Evolutionary conservation across 495 filamentous ascomycete species (phyloP), one percentile per base, ranked within the genome.

Genomic region (Aspergillus mulundensis): DNA sequence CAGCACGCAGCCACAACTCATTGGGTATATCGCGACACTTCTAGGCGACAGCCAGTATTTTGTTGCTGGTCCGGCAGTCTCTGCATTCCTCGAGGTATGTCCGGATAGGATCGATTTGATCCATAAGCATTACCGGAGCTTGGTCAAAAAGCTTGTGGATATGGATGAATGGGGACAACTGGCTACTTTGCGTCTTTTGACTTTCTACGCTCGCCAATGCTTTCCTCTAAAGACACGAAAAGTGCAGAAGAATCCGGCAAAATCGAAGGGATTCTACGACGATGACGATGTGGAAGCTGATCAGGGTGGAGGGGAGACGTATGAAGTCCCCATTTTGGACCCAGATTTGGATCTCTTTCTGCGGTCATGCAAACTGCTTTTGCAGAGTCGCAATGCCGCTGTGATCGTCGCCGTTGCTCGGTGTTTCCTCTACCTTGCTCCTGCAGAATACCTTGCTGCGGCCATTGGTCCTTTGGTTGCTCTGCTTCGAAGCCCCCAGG

Each of bases 81-180:
- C 84, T 50, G 91, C 95, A 2, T 96, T 91, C 60, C 70, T 94
- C 67, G 90, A 95, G 54, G 77, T 97, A 16, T 98, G 91, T 58
- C 90, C 94, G 0, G 84, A 93, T 14, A 77, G 88, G 57, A 81
- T 95, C 48, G 90, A 93, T 64, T 69, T 97, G 42, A 83, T 98
- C 50, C 95, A 98, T 71, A 85, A 88, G 62, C 88, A 93, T 65
- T 98, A 97, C 66, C 81, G 89, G 56, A 76, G 80, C 46, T 71
- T 98, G 42, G 84, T 93, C 39, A 89, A 84, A 69, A 96, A 96
- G 76, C 73, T 97, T 25, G 89, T 97, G 24, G 94, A 97, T 65
- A 98, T 98, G 94, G 94, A 98, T 70, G 94, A 98, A 70, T 98
- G 94, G 94, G 86, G 90, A 42, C 94, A 98, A 70, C 69, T 97